phyloP scores from a whole-genome alignment of 805 yeast species.

The Candida koratica region DNA sequence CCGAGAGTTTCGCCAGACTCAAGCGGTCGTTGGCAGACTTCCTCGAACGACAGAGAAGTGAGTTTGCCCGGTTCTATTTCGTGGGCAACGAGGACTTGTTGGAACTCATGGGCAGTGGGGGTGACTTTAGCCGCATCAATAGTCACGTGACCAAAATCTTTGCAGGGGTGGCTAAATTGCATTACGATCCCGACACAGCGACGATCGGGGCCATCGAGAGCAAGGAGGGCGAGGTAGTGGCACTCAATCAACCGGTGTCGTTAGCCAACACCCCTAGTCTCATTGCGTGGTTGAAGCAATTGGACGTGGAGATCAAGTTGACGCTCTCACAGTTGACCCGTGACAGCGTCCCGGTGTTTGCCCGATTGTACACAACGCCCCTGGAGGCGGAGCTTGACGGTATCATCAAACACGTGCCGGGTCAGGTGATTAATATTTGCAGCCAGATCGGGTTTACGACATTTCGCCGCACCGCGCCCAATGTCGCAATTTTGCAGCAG shows the following conservation, averaged over 20 bases:
- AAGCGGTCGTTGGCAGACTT: conserved; percentile 69
- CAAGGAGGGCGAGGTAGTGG: conserved; percentile 59
- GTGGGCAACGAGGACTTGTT: conserved; percentile 87
- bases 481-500: not conserved
- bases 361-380: conserved; percentile 36
- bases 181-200: conserved; percentile 27
- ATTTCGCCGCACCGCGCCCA: not conserved
- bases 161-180: conserved; percentile 51
- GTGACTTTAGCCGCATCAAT: conserved; percentile 44
- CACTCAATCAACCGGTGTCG: conserved; percentile 41
- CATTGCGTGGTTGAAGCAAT: conserved; percentile 56
- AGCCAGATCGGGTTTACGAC: conserved; percentile 50
- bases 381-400: conserved; percentile 5
- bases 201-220: conserved; percentile 50
- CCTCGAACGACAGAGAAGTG: conserved; percentile 71
- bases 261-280: conserved; percentile 40
- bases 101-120: conserved; percentile 70
- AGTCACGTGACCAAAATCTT: conserved; percentile 70
- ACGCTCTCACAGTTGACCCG: conserved; percentile 41
- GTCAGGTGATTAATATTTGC: conserved; percentile 54
- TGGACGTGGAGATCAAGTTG: conserved; percentile 52
- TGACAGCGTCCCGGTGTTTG: conserved; percentile 35
- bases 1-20: conserved; percentile 55
- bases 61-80: conserved; percentile 80
- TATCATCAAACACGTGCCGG: conserved; percentile 30